Percentiles rank a stretch among this genome's conserved stretches.
Conservation (phyloP, 2,329 filamentous ascomycete genomes). For the Phaeoacremonium minimum region DNA sequence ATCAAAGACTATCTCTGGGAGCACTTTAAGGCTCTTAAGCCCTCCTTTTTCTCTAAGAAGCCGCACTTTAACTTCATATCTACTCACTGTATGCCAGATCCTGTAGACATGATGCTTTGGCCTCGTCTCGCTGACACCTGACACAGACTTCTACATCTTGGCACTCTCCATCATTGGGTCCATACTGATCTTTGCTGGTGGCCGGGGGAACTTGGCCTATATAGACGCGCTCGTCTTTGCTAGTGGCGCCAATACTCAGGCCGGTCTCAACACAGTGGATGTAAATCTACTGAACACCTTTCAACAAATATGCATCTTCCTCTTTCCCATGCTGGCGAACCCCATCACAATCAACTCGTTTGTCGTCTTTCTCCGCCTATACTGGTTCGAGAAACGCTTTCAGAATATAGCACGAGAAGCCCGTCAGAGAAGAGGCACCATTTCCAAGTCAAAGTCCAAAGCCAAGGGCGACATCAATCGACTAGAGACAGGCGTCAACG, state of each 20-base stretch:
- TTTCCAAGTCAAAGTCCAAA: slow-evolving; percentile 58
- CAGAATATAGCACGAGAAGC: slow-evolving; percentile 76
- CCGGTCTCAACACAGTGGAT: slow-evolving; percentile 80
- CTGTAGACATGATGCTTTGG: background rate
- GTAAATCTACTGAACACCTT: slow-evolving; percentile 65
- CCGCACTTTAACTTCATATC: slow-evolving; percentile 79
- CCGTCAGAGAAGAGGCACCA: slow-evolving; percentile 57
- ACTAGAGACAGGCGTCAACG: slow-evolving; percentile 61
- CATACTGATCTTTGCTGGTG: slow-evolving; percentile 65
- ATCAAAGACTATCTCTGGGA: slow-evolving; percentile 22
- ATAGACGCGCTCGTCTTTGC: slow-evolving; percentile 88
- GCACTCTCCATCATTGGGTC: slow-evolving; percentile 69
- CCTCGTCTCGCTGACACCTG: background rate
- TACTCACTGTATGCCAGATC: slow-evolving; percentile 61
- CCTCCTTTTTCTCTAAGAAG: slow-evolving; percentile 53
- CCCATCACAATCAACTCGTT: slow-evolving; percentile 81
- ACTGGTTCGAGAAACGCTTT: slow-evolving; percentile 98
- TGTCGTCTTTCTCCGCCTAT: slow-evolving; percentile 88
- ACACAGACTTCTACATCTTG: slow-evolving; percentile 74
- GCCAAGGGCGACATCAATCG: slow-evolving; percentile 36
- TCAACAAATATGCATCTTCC: slow-evolving; percentile 69
- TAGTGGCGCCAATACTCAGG: slow-evolving; percentile 84
- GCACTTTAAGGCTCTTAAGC: slow-evolving; percentile 46
- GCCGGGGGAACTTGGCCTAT: slow-evolving; percentile 60
- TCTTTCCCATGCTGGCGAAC: slow-evolving; percentile 70